A percentile compares a stretch with the other conserved stretches of the same genome.
Evolutionary conservation across 2,329 filamentous ascomycete species (phyloP).

Genomic region (Allantophomopsis lycopodina): DNA sequence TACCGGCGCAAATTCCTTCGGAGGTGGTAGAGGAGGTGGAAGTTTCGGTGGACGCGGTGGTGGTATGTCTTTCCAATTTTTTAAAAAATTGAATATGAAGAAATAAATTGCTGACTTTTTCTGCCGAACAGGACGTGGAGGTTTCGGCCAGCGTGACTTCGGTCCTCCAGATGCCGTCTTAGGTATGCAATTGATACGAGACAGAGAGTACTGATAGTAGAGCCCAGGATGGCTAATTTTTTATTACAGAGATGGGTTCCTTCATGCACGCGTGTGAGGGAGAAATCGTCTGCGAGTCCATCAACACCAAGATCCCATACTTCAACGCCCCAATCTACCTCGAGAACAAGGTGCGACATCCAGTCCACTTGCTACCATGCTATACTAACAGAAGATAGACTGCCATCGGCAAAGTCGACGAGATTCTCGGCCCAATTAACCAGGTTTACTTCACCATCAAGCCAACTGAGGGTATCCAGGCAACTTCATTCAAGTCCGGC

Average conservation of each 20-base stretch:
- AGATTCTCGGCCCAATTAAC: conserved; percentile 94
- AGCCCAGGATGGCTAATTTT: conserved; percentile 6
- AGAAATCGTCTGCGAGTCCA: conserved; percentile 93
- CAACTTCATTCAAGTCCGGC: conserved; percentile 84
- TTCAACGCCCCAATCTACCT: conserved; percentile 99
- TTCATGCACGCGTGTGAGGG: conserved; percentile 94
- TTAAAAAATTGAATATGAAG: background rate
- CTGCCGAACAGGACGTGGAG: conserved; percentile 38
- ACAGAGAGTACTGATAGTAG: too few species aligned
- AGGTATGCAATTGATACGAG: conserved; percentile 1
- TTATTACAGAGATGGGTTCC: conserved; percentile 67
- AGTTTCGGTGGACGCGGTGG: conserved; percentile 34
- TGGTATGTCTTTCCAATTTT: conserved; percentile 6
- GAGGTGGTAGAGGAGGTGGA: conserved; percentile 33
- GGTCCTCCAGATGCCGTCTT: conserved; percentile 49
- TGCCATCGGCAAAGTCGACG: conserved; percentile 90
- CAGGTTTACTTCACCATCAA: conserved; percentile 98
- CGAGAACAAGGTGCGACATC: conserved; percentile 69
- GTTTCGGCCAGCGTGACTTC: conserved; percentile 44
- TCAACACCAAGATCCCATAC: conserved; percentile 91
- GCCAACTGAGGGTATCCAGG: conserved; percentile 90
- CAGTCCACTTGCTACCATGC: background rate
- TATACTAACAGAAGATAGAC: conserved; percentile 33
- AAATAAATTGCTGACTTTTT: conserved; percentile 1
- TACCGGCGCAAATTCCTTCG: conserved; percentile 32